These are phyloP conservation scores for Coriaria nepalensis DNA, from an alignment of 306 rosid species.

Conservation along the genomic window DNA sequence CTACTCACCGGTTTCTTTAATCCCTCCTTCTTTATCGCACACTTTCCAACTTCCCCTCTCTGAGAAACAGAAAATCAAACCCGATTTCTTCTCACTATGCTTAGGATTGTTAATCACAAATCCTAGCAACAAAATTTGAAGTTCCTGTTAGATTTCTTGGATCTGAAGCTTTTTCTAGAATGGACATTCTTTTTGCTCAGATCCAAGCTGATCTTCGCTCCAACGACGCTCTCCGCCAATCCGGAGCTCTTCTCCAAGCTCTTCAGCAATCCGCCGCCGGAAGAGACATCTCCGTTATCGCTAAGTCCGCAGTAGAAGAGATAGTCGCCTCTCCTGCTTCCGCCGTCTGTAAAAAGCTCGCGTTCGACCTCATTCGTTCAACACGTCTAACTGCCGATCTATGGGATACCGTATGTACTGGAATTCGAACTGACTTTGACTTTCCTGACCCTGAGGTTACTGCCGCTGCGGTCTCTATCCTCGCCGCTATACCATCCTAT, in stretches of 20 bases:
- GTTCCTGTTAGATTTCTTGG: conserved; percentile 5
- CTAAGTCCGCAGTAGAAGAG: conserved; percentile 89
- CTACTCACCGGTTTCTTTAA: too few species aligned
- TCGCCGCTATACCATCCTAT: conserved; percentile 85
- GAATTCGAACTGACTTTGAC: conserved; percentile 71
- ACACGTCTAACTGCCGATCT: conserved; percentile 90
- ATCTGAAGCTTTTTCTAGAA: conserved; percentile 18
- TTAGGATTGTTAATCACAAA: neutral
- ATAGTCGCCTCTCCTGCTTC: conserved; percentile 96
- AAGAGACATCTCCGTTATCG: conserved; percentile 75
- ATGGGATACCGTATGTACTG: conserved; percentile 84
- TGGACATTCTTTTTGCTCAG: conserved; percentile 98
- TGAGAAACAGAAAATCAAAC: too few species aligned
- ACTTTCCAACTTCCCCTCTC: too few species aligned
- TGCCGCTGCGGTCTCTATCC: conserved; percentile 86
- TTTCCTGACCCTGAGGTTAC: conserved; percentile 96
- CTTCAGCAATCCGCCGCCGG: conserved; percentile 99
- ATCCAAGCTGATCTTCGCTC: conserved; percentile 98
- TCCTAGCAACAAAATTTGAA: neutral
- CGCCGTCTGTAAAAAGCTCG: conserved; percentile 86
- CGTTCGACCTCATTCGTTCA: conserved; percentile 90
- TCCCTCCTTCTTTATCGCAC: too few species aligned
- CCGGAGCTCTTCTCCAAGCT: conserved; percentile 87
- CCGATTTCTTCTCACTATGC: too few species aligned
- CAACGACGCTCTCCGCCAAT: conserved; percentile 92